Conservation (phyloP, 495 filamentous ascomycete species). For the Hypoxylon fuscum region DNA sequence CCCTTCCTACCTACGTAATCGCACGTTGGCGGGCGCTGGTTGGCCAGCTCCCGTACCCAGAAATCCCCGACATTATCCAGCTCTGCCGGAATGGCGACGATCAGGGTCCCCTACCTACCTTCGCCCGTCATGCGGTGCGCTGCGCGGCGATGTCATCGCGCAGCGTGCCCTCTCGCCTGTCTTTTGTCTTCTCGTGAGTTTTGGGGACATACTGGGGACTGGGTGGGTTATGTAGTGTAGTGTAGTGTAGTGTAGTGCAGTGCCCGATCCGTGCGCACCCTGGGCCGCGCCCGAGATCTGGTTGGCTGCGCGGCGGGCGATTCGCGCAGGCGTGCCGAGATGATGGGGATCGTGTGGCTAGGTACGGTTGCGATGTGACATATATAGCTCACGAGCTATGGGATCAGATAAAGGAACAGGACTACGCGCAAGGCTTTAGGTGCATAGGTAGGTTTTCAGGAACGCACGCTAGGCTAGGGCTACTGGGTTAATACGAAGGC, state of each 20-base stretch:
- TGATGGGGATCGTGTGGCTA: background rate
- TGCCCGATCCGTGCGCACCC: background rate
- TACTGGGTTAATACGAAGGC: no score
- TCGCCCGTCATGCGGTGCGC: conserved; percentile 15
- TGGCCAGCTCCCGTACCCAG: conserved; percentile 3
- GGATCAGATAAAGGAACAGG: background rate
- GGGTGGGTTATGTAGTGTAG: no score
- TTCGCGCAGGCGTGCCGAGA: background rate
- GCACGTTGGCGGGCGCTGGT: conserved; percentile 17
- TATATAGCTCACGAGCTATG: conserved; percentile 21
- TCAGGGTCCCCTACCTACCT: conserved; percentile 30
- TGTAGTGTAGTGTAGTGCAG: no score
- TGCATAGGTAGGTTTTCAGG: conserved; percentile 3
- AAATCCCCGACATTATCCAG: conserved; percentile 18
- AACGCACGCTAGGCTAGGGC: background rate
- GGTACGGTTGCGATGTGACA: background rate
- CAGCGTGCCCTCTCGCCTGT: conserved; percentile 4
- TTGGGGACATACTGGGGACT: no score
- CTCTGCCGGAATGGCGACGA: conserved; percentile 29
- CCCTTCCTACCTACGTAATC: conserved; percentile 29
- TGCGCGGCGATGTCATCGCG: conserved; percentile 31
- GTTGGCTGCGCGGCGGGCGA: background rate
- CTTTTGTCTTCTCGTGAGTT: background rate
- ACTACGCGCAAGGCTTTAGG: no score
- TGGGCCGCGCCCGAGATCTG: background rate